Conservation (phyloP, 768 basidiomycete genomes). For the Tricholoma bakamatsutake region DNA sequence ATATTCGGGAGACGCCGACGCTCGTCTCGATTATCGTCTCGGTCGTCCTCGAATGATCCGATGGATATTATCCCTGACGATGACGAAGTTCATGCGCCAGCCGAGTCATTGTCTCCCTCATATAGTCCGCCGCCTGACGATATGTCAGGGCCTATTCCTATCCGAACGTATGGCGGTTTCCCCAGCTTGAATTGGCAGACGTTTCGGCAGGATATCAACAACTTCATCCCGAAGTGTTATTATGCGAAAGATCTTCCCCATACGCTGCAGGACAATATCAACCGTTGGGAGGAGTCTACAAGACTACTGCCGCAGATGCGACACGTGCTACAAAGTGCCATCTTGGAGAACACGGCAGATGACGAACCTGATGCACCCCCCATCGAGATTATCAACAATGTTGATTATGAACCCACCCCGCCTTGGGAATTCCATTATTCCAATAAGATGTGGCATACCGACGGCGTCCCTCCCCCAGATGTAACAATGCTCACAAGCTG, state of each 20-base stretch:
- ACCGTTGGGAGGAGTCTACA: constrained; percentile 37
- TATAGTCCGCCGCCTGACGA: constrained; percentile 9
- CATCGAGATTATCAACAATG: constrained; percentile 61
- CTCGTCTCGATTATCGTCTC: constrained; percentile 11
- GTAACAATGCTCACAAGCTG: constrained; percentile 56
- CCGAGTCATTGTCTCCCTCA: constrained; percentile 6
- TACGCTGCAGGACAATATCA: constrained; percentile 60
- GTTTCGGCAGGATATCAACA: constrained; percentile 27
- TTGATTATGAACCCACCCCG: constrained; percentile 67
- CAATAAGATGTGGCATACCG: constrained; percentile 72
- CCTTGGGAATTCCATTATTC: constrained; percentile 87
- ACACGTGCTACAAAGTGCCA: constrained; percentile 56
- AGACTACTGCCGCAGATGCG: constrained; percentile 40
- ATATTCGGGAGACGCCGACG: neutral
- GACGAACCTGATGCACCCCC: constrained; percentile 67
- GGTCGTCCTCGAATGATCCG: constrained; percentile 6
- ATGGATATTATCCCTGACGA: constrained; percentile 2
- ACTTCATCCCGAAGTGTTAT: constrained; percentile 27
- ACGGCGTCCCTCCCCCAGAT: constrained; percentile 64
- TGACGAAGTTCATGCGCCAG: neutral
- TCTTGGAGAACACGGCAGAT: constrained; percentile 54
- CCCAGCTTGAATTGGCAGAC: constrained; percentile 32
- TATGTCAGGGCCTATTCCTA: neutral
- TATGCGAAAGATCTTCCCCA: constrained; percentile 53
- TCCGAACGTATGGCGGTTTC: constrained; percentile 25